Evolutionary conservation across 148 eudicot genomes (phyloP).

Genomic region (Polygonum aviculare): DNA sequence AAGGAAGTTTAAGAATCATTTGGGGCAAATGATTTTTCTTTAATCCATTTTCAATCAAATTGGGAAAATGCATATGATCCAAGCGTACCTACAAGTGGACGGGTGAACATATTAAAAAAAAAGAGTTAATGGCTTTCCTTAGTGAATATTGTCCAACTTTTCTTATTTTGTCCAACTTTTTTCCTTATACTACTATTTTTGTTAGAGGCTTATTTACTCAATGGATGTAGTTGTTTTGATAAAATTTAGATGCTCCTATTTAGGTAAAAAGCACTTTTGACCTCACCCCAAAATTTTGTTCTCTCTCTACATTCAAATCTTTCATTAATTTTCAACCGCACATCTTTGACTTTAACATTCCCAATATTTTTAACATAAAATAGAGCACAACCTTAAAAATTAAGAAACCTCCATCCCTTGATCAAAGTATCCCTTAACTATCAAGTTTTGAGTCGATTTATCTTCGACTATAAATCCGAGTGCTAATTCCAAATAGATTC

Average conservation of each 20-base stretch:
- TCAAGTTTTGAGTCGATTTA: conserved; percentile 31
- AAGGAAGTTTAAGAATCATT: conserved; percentile 62
- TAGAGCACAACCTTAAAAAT: conserved; percentile 73
- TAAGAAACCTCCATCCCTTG: no score
- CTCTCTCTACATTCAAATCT: conserved; percentile 93
- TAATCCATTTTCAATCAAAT: conserved; percentile 45
- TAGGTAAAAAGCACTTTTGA: conserved; percentile 19
- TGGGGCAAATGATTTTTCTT: conserved; percentile 62
- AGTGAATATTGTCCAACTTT: background rate
- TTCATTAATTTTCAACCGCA: conserved; percentile 84
- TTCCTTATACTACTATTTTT: no score
- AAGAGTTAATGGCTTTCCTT: background rate
- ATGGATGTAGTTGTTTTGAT: background rate
- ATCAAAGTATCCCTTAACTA: no score
- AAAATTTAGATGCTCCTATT: background rate
- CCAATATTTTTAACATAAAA: conserved; percentile 56
- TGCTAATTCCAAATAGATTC: conserved; percentile 94
- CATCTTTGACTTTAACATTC: conserved; percentile 90
- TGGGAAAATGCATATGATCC: conserved; percentile 77
- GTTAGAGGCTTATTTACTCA: background rate
- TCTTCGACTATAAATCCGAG: conserved; percentile 87
- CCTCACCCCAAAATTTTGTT: conserved; percentile 82
- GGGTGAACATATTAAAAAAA: background rate
- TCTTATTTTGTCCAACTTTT: no score
- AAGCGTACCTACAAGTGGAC: conserved; percentile 58